phyloP scores from a whole-genome alignment of 1,284 basidiomycete species.

The Rhodofomes roseus region DNA sequence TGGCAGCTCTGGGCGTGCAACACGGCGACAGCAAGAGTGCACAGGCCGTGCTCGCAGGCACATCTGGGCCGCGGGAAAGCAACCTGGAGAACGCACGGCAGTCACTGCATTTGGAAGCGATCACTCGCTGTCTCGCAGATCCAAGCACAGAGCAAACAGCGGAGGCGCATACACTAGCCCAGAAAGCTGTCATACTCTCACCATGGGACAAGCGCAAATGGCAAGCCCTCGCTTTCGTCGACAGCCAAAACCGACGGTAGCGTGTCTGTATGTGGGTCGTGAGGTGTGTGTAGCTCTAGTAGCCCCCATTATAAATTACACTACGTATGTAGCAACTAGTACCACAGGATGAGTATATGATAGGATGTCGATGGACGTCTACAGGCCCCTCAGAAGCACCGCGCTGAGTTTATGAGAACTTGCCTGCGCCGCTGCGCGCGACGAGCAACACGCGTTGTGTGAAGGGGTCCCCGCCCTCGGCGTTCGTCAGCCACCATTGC shows the following conservation, averaged over 20 bases:
- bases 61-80: slow-evolving; percentile 22
- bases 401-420: slow-evolving; percentile 8
- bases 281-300: slow-evolving; percentile 3
- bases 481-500: slow-evolving; percentile 56
- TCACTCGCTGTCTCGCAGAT: slow-evolving; percentile 29
- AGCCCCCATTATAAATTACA: slow-evolving; percentile 6
- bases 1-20: slow-evolving; percentile 54
- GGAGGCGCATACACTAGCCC: slow-evolving; percentile 43
- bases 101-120: slow-evolving; percentile 42
- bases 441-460: slow-evolving; percentile 40
- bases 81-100: slow-evolving; percentile 30
- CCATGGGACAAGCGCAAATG: slow-evolving; percentile 61
- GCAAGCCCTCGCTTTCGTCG: slow-evolving; percentile 55
- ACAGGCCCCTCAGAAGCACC: neutral
- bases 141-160: slow-evolving; percentile 21
- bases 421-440: slow-evolving; percentile 23
- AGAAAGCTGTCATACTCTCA: slow-evolving; percentile 64
- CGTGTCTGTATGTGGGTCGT: slow-evolving; percentile 3
- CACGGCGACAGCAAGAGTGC: slow-evolving; percentile 38
- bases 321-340: slow-evolving; percentile 4
- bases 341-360: neutral
- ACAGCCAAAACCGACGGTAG: neutral
- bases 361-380: neutral
- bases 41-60: slow-evolving; percentile 33
- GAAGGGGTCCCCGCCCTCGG: slow-evolving; percentile 32